Conservation (phyloP, 164 flowering plant species). For the Stephania japonica region DNA sequence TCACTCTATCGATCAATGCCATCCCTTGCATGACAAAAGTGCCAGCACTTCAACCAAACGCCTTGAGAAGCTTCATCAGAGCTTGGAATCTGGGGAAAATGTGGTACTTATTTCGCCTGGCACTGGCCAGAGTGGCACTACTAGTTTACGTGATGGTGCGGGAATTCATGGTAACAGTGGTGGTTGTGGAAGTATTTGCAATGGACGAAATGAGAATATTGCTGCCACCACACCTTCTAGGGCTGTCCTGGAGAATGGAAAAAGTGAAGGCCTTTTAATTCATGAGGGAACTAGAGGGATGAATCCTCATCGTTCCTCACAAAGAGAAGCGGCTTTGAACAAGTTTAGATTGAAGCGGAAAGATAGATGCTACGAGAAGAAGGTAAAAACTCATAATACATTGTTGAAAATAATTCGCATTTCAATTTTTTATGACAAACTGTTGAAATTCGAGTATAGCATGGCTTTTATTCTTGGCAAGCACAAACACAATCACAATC, state of each 20-base stretch:
- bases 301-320: slow-evolving; percentile 36
- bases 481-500: not conserved
- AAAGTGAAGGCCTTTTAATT: slow-evolving; percentile 27
- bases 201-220: slow-evolving; percentile 41
- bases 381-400: slow-evolving; percentile 33
- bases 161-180: slow-evolving; percentile 32
- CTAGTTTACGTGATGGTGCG: slow-evolving; percentile 50
- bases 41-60: slow-evolving; percentile 21
- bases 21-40: slow-evolving; percentile 12
- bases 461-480: not conserved
- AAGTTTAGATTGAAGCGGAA: slow-evolving; percentile 91
- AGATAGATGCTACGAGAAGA: slow-evolving; percentile 90
- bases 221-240: slow-evolving; percentile 23
- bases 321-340: slow-evolving; percentile 82
- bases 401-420: not conserved
- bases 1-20: slow-evolving; percentile 1
- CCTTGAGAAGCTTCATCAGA: slow-evolving; percentile 17
- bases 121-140: slow-evolving; percentile 51
- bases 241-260: slow-evolving; percentile 28
- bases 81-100: slow-evolving; percentile 35
- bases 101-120: slow-evolving; percentile 33
- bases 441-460: too few relatives aligned
- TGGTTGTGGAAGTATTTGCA: slow-evolving; percentile 38
- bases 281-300: slow-evolving; percentile 17
- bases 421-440: not conserved